Percentiles rank a stretch among this genome's conserved stretches.
Evolutionary conservation across 208 protist species (phyloP).

Genomic region (Crithidia bombi): DNA sequence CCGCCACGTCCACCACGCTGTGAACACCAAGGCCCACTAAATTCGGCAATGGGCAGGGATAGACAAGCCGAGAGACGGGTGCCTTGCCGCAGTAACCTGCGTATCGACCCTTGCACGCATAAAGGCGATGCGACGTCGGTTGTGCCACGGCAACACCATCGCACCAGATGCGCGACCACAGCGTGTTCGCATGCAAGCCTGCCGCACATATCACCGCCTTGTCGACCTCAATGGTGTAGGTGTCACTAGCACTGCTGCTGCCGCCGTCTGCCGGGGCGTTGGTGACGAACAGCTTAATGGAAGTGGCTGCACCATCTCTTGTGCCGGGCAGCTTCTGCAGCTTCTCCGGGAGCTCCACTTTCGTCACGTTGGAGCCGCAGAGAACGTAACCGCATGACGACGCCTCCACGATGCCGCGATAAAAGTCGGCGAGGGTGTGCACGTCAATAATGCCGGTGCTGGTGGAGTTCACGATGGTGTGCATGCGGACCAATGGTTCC

Average conservation of each 20-base stretch:
- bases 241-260: not conserved
- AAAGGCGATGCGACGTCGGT: conserved; percentile 29
- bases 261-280: not conserved
- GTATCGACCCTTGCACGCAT: conserved; percentile 45
- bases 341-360: conserved; percentile 7
- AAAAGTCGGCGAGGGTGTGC: conserved; percentile 33
- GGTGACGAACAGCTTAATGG: conserved; percentile 15
- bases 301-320: not conserved
- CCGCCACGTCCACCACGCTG: conserved; percentile 45
- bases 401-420: conserved; percentile 18
- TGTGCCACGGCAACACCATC: conserved; percentile 7
- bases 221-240: conserved; percentile 24
- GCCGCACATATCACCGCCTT: conserved; percentile 32
- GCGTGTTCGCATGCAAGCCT: conserved; percentile 37
- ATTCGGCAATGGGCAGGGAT: conserved; percentile 43
- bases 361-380: conserved; percentile 25
- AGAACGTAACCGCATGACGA: conserved; percentile 28
- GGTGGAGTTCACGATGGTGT: conserved; percentile 39
- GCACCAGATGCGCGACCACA: conserved; percentile 27
- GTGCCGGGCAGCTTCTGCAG: not conserved
- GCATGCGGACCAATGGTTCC: conserved; percentile 46
- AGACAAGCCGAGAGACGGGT: conserved; percentile 34
- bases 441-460: conserved; percentile 58
- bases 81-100: conserved; percentile 37
- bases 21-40: conserved; percentile 46